Percentiles rank a stretch among this genome's conserved stretches.
phyloP scores from a whole-genome alignment of 1,284 basidiomycete genomes.

The Marasmius fiardii region DNA sequence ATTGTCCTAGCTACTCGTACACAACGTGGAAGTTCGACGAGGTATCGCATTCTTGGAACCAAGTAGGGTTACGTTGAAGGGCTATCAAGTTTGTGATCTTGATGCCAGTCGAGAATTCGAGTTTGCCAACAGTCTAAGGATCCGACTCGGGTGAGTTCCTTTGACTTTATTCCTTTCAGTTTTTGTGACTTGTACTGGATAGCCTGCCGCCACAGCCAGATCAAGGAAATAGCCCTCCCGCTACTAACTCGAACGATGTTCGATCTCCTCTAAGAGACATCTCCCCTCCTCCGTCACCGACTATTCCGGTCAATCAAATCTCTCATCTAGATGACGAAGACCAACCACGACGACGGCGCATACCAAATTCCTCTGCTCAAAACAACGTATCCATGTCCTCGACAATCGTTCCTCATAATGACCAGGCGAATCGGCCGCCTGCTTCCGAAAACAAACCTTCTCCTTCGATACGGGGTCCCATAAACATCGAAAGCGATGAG shows the following conservation, averaged over 20 bases:
- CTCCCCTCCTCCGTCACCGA: slow-evolving; percentile 32
- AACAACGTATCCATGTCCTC: slow-evolving; percentile 1
- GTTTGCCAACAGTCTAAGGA: slow-evolving; percentile 53
- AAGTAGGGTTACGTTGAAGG: slow-evolving; percentile 51
- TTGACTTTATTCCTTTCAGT: slow-evolving; percentile 1
- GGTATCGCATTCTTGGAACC: slow-evolving; percentile 73
- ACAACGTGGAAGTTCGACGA: slow-evolving; percentile 55
- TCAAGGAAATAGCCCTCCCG: slow-evolving; percentile 2
- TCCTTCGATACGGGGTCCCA: slow-evolving; percentile 5
- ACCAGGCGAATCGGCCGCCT: not conserved
- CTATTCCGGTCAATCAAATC: slow-evolving; percentile 20
- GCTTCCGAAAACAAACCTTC: slow-evolving; percentile 5
- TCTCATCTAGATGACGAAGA: slow-evolving; percentile 42
- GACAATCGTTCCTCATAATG: slow-evolving; percentile 1
- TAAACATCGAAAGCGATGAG: slow-evolving; percentile 16
- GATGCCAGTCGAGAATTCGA: slow-evolving; percentile 47
- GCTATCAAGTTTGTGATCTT: slow-evolving; percentile 56
- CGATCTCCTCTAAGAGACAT: slow-evolving; percentile 44
- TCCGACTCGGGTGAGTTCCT: slow-evolving; percentile 55
- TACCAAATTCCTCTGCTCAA: slow-evolving; percentile 19
- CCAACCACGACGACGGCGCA: slow-evolving; percentile 30
- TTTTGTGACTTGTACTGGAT: not conserved
- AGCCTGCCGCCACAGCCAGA: slow-evolving; percentile 2
- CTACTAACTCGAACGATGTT: not conserved
- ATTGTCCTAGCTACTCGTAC: slow-evolving; percentile 54